These are phyloP conservation scores for Camillea tinctor DNA, from an alignment of 2,329 filamentous ascomycete genomes.

Conservation along the genomic window DNA sequence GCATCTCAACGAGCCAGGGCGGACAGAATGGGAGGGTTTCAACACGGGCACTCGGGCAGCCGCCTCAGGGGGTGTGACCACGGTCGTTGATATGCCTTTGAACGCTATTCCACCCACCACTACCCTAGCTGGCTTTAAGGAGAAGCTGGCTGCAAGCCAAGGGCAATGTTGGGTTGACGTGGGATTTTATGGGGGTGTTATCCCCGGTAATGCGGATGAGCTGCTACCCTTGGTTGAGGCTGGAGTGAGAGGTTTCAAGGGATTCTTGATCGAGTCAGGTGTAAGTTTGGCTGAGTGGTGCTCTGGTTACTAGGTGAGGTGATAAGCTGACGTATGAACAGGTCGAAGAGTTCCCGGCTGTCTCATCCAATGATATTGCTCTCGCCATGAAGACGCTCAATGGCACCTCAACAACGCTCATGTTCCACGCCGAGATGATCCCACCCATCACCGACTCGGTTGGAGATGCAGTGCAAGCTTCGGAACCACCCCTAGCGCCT, in stretches of 20 bases:
- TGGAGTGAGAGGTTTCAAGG: conserved; percentile 94
- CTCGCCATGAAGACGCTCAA: conserved; percentile 79
- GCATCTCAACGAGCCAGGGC: conserved; percentile 93
- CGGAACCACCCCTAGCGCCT: conserved; percentile 67
- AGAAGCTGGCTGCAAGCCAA: conserved; percentile 80
- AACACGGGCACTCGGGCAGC: conserved; percentile 91
- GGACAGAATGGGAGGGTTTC: conserved; percentile 98
- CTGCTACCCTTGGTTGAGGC: conserved; percentile 77
- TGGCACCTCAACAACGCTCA: conserved; percentile 81
- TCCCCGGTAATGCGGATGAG: conserved; percentile 83
- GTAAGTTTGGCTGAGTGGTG: conserved; percentile 51
- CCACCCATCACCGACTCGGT: conserved; percentile 81
- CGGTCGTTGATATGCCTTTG: conserved; percentile 94
- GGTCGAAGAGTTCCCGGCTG: conserved; percentile 94
- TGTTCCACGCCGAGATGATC: conserved; percentile 99
- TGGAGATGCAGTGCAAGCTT: conserved; percentile 71
- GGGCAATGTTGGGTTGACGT: conserved; percentile 98
- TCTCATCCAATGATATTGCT: conserved; percentile 75
- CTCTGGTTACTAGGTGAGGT: conserved; percentile 14
- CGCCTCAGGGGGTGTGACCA: conserved; percentile 93
- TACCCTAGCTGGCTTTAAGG: conserved; percentile 75
- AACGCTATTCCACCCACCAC: conserved; percentile 97
- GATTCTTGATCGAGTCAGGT: conserved; percentile 94
- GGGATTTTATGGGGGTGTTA: conserved; percentile 94
- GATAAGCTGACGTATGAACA: conserved; percentile 35